Base-by-base conservation (phyloP, 805 yeast genomes). In the Candida nonsorbophila region DNA sequence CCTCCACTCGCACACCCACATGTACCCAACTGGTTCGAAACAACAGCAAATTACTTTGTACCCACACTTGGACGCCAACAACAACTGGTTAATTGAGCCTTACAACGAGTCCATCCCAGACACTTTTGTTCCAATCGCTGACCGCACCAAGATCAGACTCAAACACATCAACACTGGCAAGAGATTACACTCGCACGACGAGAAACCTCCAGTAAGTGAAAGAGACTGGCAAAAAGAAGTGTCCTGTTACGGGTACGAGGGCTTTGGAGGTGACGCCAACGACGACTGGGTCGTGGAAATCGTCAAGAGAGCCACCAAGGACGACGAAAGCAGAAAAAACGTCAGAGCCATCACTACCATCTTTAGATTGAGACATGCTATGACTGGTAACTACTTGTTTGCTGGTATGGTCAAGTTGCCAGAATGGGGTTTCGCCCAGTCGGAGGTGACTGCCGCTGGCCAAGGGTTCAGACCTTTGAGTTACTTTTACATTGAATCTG, bases 151-250 rank as follows among this genome's bases (percentile, higher is more conserved):
- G 53, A 72, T 84, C 44, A 72, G 88, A 63, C 68, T 84, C 49
- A 58, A 54, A 40, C 94, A 84, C 53, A 49, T 58, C 8, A 44
- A 51, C 28, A 71, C 87, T 14, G 64, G 67, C 28, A 61, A 83
- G 50, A 74, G 92, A 66, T 67, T 84, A 49, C 94, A 84, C 56
- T 77, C 92, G 6, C 94, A 84, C 50, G 92, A 84, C 51, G 79
- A 80, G 45, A 79, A 83, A 54, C 78, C 88, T 15, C 84, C 90
- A 11, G 85, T 82, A 12, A 65, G 80, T 33, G 81, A 76, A 49
- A 62, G 69, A 35, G 94, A 84, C 46, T 84, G 92, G 92, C 88
- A 81, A 60, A 81, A 79, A 55, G 94, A 84, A 62, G 85, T 70
- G 12, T 71, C 86, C 4, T 68, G 79, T 57, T 84, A 84, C 51